phyloP scores from a whole-genome alignment of 805 yeast genomes.

The Myxozyma geophila region DNA sequence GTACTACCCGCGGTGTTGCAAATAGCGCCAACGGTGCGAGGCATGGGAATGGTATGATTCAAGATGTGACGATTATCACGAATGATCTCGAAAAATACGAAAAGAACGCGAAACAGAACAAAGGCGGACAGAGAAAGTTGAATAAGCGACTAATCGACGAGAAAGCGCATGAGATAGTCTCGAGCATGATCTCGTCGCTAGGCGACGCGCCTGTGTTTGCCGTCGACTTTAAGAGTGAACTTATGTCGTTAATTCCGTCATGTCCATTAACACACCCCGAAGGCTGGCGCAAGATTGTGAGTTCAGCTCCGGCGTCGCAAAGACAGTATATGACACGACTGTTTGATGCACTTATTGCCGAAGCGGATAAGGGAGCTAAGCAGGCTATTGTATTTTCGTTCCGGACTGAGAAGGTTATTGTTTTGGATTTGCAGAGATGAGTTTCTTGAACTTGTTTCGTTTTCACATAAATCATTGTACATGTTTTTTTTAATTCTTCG shows the following conservation, averaged over 20 bases:
- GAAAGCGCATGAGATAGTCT: constrained; percentile 66
- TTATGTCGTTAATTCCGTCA: constrained; percentile 77
- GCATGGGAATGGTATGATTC: constrained; percentile 40
- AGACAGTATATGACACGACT: constrained; percentile 78
- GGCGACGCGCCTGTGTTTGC: constrained; percentile 73
- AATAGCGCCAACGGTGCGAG: background rate
- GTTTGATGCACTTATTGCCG: constrained; percentile 61
- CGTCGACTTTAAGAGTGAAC: constrained; percentile 81
- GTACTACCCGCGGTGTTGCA: background rate
- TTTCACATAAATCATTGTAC: background rate
- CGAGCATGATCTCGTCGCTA: constrained; percentile 57
- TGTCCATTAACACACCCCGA: constrained; percentile 77
- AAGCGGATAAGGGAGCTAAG: constrained; percentile 63
- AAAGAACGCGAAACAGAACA: constrained; percentile 73
- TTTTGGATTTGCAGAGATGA: constrained; percentile 61
- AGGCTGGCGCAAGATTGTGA: constrained; percentile 73
- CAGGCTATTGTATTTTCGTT: constrained; percentile 80
- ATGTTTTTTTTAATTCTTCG: background rate
- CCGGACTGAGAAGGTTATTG: constrained; percentile 71
- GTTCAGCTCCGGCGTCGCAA: constrained; percentile 77
- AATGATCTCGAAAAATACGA: constrained; percentile 71
- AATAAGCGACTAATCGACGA: constrained; percentile 51
- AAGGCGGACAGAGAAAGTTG: constrained; percentile 63
- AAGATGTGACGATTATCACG: constrained; percentile 67
- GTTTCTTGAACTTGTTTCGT: background rate